These are phyloP conservation scores for Dioscorea dumetorum DNA, from an alignment of 106 monocot genomes.

Conservation along the genomic window DNA sequence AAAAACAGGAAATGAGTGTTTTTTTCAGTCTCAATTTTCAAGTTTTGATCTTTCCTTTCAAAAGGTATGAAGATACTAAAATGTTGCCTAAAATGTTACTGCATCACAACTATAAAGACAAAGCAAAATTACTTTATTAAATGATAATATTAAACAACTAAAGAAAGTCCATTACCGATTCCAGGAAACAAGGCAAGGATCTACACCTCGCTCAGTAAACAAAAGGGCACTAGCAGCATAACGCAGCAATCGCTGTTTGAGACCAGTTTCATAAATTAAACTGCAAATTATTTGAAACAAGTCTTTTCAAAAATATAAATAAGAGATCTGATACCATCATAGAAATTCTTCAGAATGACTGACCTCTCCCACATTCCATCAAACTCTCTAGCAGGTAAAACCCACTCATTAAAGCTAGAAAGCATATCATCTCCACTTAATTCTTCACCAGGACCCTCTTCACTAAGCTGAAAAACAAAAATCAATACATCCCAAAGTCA, in stretches of 20 bases:
- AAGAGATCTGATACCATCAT: conserved; percentile 1
- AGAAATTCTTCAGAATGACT: conserved; percentile 1
- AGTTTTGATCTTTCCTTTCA: no score
- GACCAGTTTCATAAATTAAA: conserved; percentile 94
- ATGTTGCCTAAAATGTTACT: no score
- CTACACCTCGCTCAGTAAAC: conserved; percentile 87
- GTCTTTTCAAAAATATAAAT: not conserved
- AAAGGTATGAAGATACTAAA: no score
- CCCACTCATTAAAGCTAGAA: conserved; percentile 93
- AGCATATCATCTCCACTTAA: conserved; percentile 77
- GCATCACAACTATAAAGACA: no score
- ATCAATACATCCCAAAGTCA: not conserved
- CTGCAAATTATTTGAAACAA: conserved; percentile 30
- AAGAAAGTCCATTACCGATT: conserved; percentile 54
- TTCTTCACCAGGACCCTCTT: conserved; percentile 98
- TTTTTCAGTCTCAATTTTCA: no score
- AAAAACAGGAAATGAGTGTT: no score
- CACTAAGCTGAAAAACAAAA: conserved; percentile 54
- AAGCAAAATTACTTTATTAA: no score
- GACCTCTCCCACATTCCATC: conserved; percentile 99
- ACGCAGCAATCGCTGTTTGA: conserved; percentile 79
- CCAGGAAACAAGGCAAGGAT: conserved; percentile 98
- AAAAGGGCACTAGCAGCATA: conserved; percentile 98
- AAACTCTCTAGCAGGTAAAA: conserved; percentile 83
- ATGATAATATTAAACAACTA: not conserved